Conservation (phyloP, 352 stramenopile species). For the Phytophthora crassamura region DNA sequence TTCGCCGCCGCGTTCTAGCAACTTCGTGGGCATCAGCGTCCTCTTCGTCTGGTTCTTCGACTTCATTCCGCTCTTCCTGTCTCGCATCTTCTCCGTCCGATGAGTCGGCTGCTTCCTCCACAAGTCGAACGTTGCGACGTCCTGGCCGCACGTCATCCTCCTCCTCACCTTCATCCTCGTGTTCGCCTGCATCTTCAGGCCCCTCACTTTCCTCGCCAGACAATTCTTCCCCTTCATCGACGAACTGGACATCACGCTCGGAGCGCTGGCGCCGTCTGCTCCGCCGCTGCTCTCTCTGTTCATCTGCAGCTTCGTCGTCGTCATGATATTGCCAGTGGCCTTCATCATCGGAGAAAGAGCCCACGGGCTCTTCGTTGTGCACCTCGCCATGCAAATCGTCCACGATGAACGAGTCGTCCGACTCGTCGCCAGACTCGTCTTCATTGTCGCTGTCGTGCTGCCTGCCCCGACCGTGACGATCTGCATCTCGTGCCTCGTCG, state of each 20-base stretch:
- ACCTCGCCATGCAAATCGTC: slow-evolving; percentile 47
- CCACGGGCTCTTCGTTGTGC: slow-evolving; percentile 24
- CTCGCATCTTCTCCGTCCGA: slow-evolving; percentile 25
- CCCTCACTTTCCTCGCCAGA: slow-evolving; percentile 25
- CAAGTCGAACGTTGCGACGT: slow-evolving; percentile 29
- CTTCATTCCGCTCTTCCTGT: slow-evolving; percentile 1
- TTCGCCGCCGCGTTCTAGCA: slow-evolving; percentile 25
- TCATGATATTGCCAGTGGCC: slow-evolving; percentile 31
- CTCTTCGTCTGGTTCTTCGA: slow-evolving; percentile 11
- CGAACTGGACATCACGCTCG: slow-evolving; percentile 26
- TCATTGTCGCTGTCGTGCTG: slow-evolving; percentile 53
- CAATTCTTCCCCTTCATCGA: slow-evolving; percentile 30
- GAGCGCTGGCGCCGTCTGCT: slow-evolving; percentile 23
- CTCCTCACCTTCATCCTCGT: slow-evolving; percentile 29
- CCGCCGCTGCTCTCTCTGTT: slow-evolving; percentile 29
- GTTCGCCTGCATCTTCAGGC: slow-evolving; percentile 15
- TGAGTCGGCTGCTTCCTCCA: slow-evolving; percentile 31
- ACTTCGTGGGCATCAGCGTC: slow-evolving; percentile 15
- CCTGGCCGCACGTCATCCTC: slow-evolving; percentile 13
- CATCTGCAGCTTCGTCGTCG: slow-evolving; percentile 49
- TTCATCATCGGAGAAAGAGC: slow-evolving; percentile 45
- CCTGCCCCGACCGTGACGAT: slow-evolving; percentile 28
- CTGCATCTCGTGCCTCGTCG: slow-evolving; percentile 40
- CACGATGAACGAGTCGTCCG: slow-evolving; percentile 79
- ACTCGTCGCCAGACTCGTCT: slow-evolving; percentile 54